Evolutionary conservation across 148 eudicot species (phyloP).

Genomic region (Polygonum aviculare): DNA sequence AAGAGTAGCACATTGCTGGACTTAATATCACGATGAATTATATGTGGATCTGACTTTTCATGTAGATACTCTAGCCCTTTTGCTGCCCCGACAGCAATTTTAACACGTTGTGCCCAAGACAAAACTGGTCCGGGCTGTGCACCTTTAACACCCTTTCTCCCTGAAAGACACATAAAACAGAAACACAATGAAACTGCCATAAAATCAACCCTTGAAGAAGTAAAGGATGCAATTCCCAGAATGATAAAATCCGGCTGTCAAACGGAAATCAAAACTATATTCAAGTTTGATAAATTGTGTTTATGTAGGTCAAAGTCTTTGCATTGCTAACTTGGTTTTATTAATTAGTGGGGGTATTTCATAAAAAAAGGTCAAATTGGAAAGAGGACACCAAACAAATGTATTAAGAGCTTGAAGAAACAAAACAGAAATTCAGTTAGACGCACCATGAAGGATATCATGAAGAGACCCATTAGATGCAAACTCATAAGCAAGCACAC

Average conservation of each 20-base stretch:
- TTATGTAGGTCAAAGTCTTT: too few relatives aligned
- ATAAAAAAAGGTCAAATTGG: too few relatives aligned
- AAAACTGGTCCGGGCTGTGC: conserved; percentile 16
- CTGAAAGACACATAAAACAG: neutral
- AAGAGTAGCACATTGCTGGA: conserved; percentile 21
- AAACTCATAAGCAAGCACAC: conserved; percentile 17
- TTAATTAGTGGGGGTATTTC: too few relatives aligned
- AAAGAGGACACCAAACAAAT: too few relatives aligned
- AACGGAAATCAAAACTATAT: too few relatives aligned
- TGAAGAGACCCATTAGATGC: conserved; percentile 17
- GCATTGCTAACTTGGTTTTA: too few relatives aligned
- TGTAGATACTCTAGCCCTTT: conserved; percentile 18
- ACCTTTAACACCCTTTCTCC: conserved; percentile 15
- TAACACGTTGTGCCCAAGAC: conserved; percentile 16
- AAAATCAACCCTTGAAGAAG: neutral
- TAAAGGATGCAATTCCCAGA: too few relatives aligned
- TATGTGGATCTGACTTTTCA: conserved; percentile 14
- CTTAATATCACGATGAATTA: conserved; percentile 17
- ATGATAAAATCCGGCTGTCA: too few relatives aligned
- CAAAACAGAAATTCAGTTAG: too few relatives aligned
- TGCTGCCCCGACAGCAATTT: conserved; percentile 16
- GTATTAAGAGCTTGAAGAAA: too few relatives aligned
- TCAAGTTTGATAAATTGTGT: too few relatives aligned
- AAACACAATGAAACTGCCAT: neutral
- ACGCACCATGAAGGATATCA: conserved; percentile 9